phyloP scores from a whole-genome alignment of 768 basidiomycete genomes.

The Suillus plorans region DNA sequence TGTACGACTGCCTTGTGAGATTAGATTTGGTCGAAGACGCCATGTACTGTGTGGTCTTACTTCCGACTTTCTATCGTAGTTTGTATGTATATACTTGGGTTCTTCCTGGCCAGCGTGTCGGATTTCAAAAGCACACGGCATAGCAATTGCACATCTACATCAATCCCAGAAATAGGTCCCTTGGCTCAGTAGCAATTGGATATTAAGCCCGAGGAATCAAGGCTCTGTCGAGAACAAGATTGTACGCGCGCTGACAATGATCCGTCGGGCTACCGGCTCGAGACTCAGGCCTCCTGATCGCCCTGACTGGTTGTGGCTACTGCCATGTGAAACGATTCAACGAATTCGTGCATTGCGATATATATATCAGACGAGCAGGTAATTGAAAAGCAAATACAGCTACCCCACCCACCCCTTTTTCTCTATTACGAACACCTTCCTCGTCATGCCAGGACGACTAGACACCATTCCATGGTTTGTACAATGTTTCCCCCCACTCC shows the following conservation, averaged over 20 bases:
- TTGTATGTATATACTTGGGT: no score
- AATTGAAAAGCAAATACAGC: conserved; percentile 24
- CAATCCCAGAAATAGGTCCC: not conserved
- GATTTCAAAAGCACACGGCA: not conserved
- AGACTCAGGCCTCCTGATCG: not conserved
- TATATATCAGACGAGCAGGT: conserved; percentile 30
- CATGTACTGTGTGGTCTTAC: no score
- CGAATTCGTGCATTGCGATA: conserved; percentile 29
- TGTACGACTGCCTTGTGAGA: not conserved
- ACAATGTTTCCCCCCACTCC: conserved; percentile 7
- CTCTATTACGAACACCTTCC: conserved; percentile 14
- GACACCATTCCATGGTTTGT: conserved; percentile 11
- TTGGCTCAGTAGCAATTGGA: not conserved
- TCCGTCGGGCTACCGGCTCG: not conserved
- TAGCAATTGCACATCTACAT: not conserved
- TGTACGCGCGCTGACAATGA: not conserved
- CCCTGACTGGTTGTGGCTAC: not conserved
- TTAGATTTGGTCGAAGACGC: no score
- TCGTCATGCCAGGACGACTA: conserved; percentile 14
- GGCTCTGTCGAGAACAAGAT: no score
- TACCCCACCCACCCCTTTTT: conserved; percentile 15
- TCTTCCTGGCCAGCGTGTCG: not conserved
- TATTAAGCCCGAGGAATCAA: no score
- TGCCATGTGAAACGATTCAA: conserved; percentile 17
- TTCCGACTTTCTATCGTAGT: no score